Base-by-base conservation (phyloP, 75 land plant genomes). In the Isoetes taiwanensis region DNA sequence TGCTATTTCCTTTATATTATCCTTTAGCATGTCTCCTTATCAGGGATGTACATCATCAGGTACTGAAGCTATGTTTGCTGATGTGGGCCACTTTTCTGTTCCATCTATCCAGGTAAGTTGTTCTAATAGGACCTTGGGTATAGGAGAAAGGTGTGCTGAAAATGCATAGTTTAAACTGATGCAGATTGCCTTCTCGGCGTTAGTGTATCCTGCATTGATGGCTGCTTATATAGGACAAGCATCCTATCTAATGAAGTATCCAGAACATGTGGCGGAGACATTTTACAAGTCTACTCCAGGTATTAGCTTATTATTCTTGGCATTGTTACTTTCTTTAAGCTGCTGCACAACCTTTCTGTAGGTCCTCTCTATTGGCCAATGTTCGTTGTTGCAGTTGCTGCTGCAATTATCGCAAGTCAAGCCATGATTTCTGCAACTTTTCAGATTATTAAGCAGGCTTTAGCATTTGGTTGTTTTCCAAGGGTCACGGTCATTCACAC, bases 141-240 rank as follows among this genome's bases (percentile, higher is more conserved):
- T 37, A 14, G 9, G 14, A 9, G 38, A 37, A n/a, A n/a, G n/a
- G n/a, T n/a, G n/a, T n/a, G n/a, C n/a, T n/a, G n/a, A n/a, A n/a
- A 9, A 9, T 14, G 50, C n/a, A 46, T n/a, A 16, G 8, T 6
- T n/a, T n/a, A n/a, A n/a, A 16, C 25, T 46, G 6, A 19, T n/a
- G 50, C 25, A 46, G 50, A 46, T 46, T 46, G 50, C 50, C 8
- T 46, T 46, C 19, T 19, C 50, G 6, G 16, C 21, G 6, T 19
- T 46, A 8, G 50, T 46, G 8, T 46, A 46, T 46, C 50, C 50
- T 46, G 16, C 21, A 19, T 23, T 46, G 5, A 23, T 46, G 6
- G 25, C 25, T 46, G 50, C 50, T n/a, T 46, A 46, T 23, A 46
- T 46, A 23, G 50, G 50, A 46, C 50, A 46, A 46, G 50, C 50